Evolutionary conservation across 345 rosid species (phyloP).

Genomic region (Noccaea caerulescens): DNA sequence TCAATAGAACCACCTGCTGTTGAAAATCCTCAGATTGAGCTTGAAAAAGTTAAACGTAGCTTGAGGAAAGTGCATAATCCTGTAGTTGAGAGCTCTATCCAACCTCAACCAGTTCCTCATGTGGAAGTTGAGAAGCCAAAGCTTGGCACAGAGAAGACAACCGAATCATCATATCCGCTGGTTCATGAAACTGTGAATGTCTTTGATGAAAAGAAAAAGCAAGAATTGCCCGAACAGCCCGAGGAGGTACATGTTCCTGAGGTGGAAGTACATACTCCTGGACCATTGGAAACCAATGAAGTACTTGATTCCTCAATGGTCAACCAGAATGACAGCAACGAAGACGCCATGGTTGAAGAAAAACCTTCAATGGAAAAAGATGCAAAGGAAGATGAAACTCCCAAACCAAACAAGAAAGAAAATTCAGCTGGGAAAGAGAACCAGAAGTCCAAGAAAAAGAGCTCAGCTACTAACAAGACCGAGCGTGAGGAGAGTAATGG

Average conservation of each 20-base stretch:
- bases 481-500: constrained; percentile 69
- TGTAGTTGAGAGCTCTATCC: constrained; percentile 59
- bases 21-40: constrained; percentile 81
- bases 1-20: constrained; percentile 58
- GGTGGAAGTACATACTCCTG: constrained; percentile 45
- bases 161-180: constrained; percentile 35
- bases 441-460: constrained; percentile 56
- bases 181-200: constrained; percentile 43
- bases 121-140: constrained; percentile 60
- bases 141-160: constrained; percentile 52
- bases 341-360: constrained; percentile 47
- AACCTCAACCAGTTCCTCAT: constrained; percentile 62
- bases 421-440: constrained; percentile 55
- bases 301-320: constrained; percentile 42
- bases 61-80: constrained; percentile 90
- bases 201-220: constrained; percentile 47
- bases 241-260: constrained; percentile 43
- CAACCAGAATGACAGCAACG: constrained; percentile 38
- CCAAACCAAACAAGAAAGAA: constrained; percentile 52
- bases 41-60: constrained; percentile 89
- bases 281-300: constrained; percentile 49
- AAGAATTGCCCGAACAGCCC: constrained; percentile 45
- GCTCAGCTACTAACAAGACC: constrained; percentile 54
- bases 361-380: constrained; percentile 46
- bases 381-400: constrained; percentile 50